Base-by-base conservation (phyloP, 805 yeast species). In the Candida silvatica region DNA sequence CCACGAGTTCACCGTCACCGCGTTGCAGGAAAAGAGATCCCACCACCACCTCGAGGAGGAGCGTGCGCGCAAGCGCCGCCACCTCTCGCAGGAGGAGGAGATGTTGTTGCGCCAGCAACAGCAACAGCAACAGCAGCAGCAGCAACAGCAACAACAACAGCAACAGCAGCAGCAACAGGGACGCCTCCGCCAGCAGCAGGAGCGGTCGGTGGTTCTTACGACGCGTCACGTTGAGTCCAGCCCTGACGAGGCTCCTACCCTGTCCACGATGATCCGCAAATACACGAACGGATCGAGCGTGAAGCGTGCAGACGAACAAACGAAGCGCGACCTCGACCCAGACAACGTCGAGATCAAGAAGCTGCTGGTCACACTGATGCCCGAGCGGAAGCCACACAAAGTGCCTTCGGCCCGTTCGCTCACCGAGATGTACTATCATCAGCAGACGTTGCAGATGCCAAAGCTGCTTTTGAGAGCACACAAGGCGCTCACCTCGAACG, bases 361-460 rank as follows among this genome's bases (percentile, higher is more conserved):
- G 20, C 48, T 67, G 1, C 49, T 70, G 33, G 64, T 66, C 17
- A 49, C 73, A 37, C 34, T 73, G 6, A 58, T 71, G 63, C 73
- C 73, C 12, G 77, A 71, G 31, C 53, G 48, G 2, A 53, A 64
- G 16, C 81, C 81, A 1, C 69, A 74, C 5, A 71, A 69, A 41
- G 61, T 74, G 7, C 64, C 77, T 0, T 74, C 71, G 31, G 67
- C 76, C 3, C 59, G 75, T 6, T 80, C 97, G 1, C 62, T 90
- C 40, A 84, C 95, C 0, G 97, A 92, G 49, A 59, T 90, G 20
- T 84, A 82, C 49, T 87, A 86, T 49, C 70, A 84, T 35, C 83
- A 95, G 1, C 96, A 90, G 51, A 81, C 95, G 0, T 63, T 87
- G 29, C 97, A 96, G 0, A 59, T 88, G 31, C 77, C 83, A 5